These are phyloP conservation scores for Didymella arachidicola DNA, from an alignment of 2,329 filamentous ascomycete species.

Conservation along the genomic window DNA sequence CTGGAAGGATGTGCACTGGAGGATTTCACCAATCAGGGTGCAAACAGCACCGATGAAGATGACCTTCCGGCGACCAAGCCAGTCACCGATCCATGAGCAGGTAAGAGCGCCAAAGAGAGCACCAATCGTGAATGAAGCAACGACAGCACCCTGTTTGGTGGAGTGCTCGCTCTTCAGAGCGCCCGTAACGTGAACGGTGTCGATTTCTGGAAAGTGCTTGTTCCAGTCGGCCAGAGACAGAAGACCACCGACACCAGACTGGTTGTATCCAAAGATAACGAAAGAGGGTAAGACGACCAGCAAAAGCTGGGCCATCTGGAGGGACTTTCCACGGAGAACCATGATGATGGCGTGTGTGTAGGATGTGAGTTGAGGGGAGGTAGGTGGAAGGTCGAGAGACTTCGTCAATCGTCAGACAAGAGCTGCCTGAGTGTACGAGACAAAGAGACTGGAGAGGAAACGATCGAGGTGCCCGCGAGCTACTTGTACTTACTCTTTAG, in stretches of 20 bases:
- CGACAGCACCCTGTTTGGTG: conserved; percentile 56
- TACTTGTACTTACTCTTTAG: conserved; percentile 31
- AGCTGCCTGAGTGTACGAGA: conserved; percentile 13
- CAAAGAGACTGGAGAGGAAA: conserved; percentile 17
- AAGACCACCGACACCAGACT: conserved; percentile 60
- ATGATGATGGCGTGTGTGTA: conserved; percentile 17
- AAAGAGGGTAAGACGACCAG: conserved; percentile 54
- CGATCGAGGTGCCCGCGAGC: conserved; percentile 11
- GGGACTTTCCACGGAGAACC: conserved; percentile 35
- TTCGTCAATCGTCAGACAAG: conserved; percentile 17
- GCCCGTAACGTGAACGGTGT: conserved; percentile 56
- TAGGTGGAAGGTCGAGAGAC: conserved; percentile 12
- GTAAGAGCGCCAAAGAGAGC: conserved; percentile 57
- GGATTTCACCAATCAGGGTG: conserved; percentile 54
- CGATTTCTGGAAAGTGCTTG: conserved; percentile 58
- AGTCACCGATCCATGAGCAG: conserved; percentile 57
- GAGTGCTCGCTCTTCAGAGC: conserved; percentile 55
- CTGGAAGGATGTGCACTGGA: conserved; percentile 57
- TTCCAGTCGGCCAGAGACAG: conserved; percentile 52
- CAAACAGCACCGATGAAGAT: conserved; percentile 54
- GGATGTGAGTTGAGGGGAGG: background rate
- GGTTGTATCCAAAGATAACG: conserved; percentile 62
- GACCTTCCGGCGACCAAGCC: conserved; percentile 56
- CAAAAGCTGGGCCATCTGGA: conserved; percentile 45
- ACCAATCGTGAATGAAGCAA: conserved; percentile 57